A percentile compares a stretch with the other conserved stretches of the same genome.
These are phyloP conservation scores for Aureobasidium vineae DNA, from an alignment of 2,329 filamentous ascomycete genomes.

Conservation along the genomic window DNA sequence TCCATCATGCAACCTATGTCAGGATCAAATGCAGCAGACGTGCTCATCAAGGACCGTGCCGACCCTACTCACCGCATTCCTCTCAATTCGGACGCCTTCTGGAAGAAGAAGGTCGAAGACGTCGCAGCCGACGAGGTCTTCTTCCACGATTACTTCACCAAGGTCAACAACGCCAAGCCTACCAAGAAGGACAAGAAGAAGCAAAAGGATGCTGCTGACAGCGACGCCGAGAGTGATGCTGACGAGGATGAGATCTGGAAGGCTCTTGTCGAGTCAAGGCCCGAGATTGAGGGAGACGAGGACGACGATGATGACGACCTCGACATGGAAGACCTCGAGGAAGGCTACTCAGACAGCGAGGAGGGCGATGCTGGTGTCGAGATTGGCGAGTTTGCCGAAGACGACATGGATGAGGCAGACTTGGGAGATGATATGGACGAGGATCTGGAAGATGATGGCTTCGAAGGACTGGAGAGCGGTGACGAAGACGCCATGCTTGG, in stretches of 20 bases:
- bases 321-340: slow-evolving; percentile 50
- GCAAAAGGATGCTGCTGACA: slow-evolving; percentile 43
- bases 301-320: slow-evolving; percentile 62
- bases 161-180: slow-evolving; percentile 55
- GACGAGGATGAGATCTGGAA: slow-evolving; percentile 79
- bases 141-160: slow-evolving; percentile 95
- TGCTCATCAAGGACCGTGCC: slow-evolving; percentile 61
- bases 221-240: slow-evolving; percentile 46
- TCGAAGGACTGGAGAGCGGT: slow-evolving; percentile 47
- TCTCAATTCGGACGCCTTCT: slow-evolving; percentile 87
- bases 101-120: slow-evolving; percentile 83
- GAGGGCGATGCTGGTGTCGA: slow-evolving; percentile 43
- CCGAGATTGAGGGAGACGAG: slow-evolving; percentile 67
- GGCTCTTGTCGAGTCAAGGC: slow-evolving; percentile 76
- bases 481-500: slow-evolving; percentile 44
- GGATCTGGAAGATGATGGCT: slow-evolving; percentile 53
- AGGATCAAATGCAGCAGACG: slow-evolving; percentile 58
- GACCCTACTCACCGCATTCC: slow-evolving; percentile 59
- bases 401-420: slow-evolving; percentile 48
- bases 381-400: slow-evolving; percentile 63
- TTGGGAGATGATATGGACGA: slow-evolving; percentile 55
- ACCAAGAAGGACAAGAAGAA: slow-evolving; percentile 59
- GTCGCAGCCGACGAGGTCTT: slow-evolving; percentile 91
- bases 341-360: slow-evolving; percentile 40
- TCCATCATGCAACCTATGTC: slow-evolving; percentile 97